Conservation (phyloP, 441 rosid genomes). For the Codiaeum variegatum region DNA sequence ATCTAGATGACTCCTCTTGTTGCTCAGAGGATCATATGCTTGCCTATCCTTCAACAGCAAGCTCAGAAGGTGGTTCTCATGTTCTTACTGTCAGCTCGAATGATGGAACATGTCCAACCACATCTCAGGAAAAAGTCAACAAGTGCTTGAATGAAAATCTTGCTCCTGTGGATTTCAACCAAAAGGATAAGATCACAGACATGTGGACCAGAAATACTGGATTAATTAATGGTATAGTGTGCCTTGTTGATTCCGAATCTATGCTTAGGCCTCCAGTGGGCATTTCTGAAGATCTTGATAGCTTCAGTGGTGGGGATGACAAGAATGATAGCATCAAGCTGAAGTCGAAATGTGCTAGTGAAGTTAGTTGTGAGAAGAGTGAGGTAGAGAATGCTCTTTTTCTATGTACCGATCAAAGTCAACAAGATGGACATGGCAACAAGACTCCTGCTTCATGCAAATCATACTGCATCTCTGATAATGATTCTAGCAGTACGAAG, state of each 20-base stretch:
- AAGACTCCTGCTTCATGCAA: slow-evolving; percentile 46
- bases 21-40: slow-evolving; percentile 23
- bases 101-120: slow-evolving; percentile 16
- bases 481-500: slow-evolving; percentile 35
- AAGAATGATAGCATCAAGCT: slow-evolving; percentile 22
- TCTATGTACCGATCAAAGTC: slow-evolving; percentile 33
- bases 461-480: slow-evolving; percentile 46
- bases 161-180: slow-evolving; percentile 20
- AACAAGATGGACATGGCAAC: slow-evolving; percentile 31
- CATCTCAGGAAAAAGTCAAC: slow-evolving; percentile 11
- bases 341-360: slow-evolving; percentile 24
- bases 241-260: slow-evolving; percentile 20
- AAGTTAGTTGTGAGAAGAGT: slow-evolving; percentile 33
- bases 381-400: slow-evolving; percentile 32
- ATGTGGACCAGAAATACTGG: slow-evolving; percentile 12
- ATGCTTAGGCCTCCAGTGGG: slow-evolving; percentile 12
- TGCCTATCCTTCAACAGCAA: slow-evolving; percentile 24
- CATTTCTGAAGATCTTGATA: slow-evolving; percentile 20
- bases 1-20: slow-evolving; percentile 36
- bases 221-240: background rate
- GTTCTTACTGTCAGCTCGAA: slow-evolving; percentile 11
- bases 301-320: slow-evolving; percentile 16
- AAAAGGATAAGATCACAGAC: slow-evolving; percentile 10
- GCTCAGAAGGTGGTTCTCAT: slow-evolving; percentile 22
- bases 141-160: slow-evolving; percentile 20